phyloP scores from a whole-genome alignment of 2,329 filamentous ascomycete genomes.

The Coniochaeta sp. region DNA sequence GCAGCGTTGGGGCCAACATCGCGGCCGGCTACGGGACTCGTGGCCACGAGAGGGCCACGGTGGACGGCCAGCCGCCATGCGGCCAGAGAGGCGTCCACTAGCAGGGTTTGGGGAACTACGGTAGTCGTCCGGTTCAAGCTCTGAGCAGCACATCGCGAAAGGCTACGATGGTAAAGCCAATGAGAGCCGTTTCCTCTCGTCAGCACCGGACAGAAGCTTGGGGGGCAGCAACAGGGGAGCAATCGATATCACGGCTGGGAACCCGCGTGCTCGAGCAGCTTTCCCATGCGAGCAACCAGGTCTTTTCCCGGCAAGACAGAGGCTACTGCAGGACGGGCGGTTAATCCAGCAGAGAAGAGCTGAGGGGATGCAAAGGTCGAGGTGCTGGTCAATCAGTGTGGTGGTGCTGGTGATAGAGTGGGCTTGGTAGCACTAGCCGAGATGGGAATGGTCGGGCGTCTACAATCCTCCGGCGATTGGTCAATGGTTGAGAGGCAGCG shows the following conservation, averaged over 20 bases:
- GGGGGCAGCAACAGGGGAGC: background rate
- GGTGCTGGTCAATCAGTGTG: too few species aligned
- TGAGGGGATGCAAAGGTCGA: slow-evolving; percentile 6
- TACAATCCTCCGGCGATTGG: slow-evolving; percentile 27
- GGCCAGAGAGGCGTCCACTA: background rate
- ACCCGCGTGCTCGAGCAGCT: slow-evolving; percentile 4
- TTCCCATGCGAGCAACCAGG: slow-evolving; percentile 4
- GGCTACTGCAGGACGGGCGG: slow-evolving; percentile 31
- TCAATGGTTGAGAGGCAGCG: slow-evolving; percentile 15
- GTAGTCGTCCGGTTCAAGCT: background rate
- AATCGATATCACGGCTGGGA: slow-evolving; percentile 2
- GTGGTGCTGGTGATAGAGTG: slow-evolving; percentile 4
- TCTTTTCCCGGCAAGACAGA: background rate
- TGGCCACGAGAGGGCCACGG: slow-evolving; percentile 12
- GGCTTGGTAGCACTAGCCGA: slow-evolving; percentile 18
- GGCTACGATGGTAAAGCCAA: background rate
- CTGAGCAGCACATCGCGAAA: background rate
- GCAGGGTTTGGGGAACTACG: background rate
- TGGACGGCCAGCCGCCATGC: slow-evolving; percentile 2
- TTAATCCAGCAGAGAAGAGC: slow-evolving; percentile 21
- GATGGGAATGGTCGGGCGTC: slow-evolving; percentile 28
- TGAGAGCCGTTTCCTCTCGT: background rate
- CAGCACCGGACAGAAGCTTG: background rate
- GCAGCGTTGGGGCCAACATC: slow-evolving; percentile 22
- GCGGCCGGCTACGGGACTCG: slow-evolving; percentile 18